A percentile compares a stretch with the other conserved stretches of the same genome.
Conservation (phyloP, 371 early-diverging fungal species). For the Rhizopus sp. region DNA sequence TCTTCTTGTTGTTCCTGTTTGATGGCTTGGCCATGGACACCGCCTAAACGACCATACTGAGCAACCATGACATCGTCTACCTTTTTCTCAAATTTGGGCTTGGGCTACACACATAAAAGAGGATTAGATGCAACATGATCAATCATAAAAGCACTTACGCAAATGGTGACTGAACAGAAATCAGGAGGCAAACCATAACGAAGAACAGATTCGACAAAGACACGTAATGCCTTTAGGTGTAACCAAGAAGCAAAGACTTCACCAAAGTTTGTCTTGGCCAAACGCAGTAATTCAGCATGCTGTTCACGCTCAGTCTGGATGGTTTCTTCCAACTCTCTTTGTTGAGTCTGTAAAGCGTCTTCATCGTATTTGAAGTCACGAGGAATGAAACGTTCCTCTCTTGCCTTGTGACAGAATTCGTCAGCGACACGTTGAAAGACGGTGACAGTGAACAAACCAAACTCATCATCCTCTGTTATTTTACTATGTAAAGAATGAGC, state of each 20-base stretch:
- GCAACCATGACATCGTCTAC: conserved; percentile 69
- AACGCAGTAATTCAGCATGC: conserved; percentile 69
- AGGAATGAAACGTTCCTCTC: conserved; percentile 91
- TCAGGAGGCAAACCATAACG: conserved; percentile 97
- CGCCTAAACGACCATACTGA: conserved; percentile 70
- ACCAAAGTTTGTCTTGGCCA: conserved; percentile 92
- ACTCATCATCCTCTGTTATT: conserved; percentile 93
- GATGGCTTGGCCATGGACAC: conserved; percentile 54
- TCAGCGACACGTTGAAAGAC: conserved; percentile 85
- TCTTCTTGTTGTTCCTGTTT: conserved; percentile 52
- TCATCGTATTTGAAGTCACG: conserved; percentile 93
- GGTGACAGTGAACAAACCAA: conserved; percentile 88
- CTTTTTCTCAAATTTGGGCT: conserved; percentile 78
- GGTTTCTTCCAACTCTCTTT: conserved; percentile 73
- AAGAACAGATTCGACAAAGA: conserved; percentile 95
- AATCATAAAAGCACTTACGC: conserved; percentile 43
- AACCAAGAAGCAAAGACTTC: conserved; percentile 91
- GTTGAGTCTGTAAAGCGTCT: conserved; percentile 72
- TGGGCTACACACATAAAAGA: conserved; percentile 47
- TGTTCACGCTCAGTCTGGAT: conserved; percentile 80
- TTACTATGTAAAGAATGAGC: conserved; percentile 43
- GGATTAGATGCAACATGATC: conserved; percentile 11
- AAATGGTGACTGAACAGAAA: conserved; percentile 83
- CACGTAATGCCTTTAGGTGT: conserved; percentile 90
- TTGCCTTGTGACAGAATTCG: conserved; percentile 87